phyloP scores from a whole-genome alignment of 352 stramenopile genomes.

The Phytophthora europaea region DNA sequence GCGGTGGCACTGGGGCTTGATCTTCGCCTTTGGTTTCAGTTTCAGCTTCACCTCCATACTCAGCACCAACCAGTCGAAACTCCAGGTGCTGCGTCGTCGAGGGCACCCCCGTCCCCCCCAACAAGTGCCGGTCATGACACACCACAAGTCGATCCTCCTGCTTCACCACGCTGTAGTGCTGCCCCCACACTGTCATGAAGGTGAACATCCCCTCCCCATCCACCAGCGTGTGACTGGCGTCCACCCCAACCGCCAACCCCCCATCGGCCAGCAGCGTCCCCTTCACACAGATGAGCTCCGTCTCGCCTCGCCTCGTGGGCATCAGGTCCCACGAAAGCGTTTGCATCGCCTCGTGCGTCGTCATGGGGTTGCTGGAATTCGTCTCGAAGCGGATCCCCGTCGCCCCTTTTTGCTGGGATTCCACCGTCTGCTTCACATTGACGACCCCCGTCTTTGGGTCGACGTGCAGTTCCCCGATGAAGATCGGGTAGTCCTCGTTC shows the following conservation, averaged over 20 bases:
- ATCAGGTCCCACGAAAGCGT: constrained; percentile 49
- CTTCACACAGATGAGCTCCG: constrained; percentile 48
- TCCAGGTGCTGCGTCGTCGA: constrained; percentile 51
- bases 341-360: constrained; percentile 48
- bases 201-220: constrained; percentile 67
- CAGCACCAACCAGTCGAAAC: constrained; percentile 38
- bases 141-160: constrained; percentile 39
- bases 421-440: constrained; percentile 40
- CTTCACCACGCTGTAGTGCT: constrained; percentile 53
- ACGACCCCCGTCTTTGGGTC: constrained; percentile 41
- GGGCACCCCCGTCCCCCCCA: constrained; percentile 25
- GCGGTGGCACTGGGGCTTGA: constrained; percentile 14
- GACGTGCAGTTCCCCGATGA: constrained; percentile 46
- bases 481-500: constrained; percentile 58
- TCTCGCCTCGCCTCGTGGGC: constrained; percentile 19
- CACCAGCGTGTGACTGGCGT: constrained; percentile 56
- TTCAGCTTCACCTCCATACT: not conserved
- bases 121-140: constrained; percentile 53
- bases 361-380: constrained; percentile 24
- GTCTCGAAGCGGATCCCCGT: constrained; percentile 49
- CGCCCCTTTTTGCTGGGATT: constrained; percentile 23
- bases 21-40: not conserved
- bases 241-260: constrained; percentile 55
- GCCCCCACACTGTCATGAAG: constrained; percentile 70
- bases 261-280: constrained; percentile 54